phyloP scores from a whole-genome alignment of 257 asterid species.

The Solanum sejunctum region DNA sequence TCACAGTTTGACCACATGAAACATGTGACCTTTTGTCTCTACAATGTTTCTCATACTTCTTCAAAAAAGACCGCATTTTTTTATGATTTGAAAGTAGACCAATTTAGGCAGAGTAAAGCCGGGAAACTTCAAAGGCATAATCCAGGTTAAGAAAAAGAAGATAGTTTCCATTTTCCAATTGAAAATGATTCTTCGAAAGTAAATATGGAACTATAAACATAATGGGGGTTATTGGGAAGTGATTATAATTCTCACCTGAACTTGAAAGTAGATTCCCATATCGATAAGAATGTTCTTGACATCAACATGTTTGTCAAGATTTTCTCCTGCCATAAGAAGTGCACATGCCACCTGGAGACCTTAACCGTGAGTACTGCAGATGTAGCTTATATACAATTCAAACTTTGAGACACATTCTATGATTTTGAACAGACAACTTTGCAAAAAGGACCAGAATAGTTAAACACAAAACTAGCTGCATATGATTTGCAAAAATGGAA shows the following conservation, averaged over 20 bases:
- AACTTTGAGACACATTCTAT: background rate
- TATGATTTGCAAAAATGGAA: background rate
- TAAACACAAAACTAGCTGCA: background rate
- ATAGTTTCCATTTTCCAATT: background rate
- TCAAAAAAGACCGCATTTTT: background rate
- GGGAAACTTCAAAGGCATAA: background rate
- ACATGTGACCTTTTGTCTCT: background rate
- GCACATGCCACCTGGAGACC: conserved; percentile 82
- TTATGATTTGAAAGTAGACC: background rate
- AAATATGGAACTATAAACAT: background rate
- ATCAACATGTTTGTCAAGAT: conserved; percentile 51
- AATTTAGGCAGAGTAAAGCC: background rate
- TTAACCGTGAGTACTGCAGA: background rate
- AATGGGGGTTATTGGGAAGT: background rate
- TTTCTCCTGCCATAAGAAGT: conserved; percentile 85
- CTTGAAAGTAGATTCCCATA: conserved; percentile 96
- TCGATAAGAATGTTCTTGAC: conserved; percentile 71
- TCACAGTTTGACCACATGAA: background rate
- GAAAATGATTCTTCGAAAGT: background rate
- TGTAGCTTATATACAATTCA: background rate
- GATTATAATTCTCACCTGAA: conserved; percentile 49
- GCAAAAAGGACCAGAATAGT: background rate
- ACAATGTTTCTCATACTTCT: background rate
- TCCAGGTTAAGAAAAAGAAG: background rate
- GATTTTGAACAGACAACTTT: background rate